Evolutionary conservation across 2,329 filamentous ascomycete species (phyloP), one percentile per base, ranked within the genome.

Genomic region (Didymella keratinophila): DNA sequence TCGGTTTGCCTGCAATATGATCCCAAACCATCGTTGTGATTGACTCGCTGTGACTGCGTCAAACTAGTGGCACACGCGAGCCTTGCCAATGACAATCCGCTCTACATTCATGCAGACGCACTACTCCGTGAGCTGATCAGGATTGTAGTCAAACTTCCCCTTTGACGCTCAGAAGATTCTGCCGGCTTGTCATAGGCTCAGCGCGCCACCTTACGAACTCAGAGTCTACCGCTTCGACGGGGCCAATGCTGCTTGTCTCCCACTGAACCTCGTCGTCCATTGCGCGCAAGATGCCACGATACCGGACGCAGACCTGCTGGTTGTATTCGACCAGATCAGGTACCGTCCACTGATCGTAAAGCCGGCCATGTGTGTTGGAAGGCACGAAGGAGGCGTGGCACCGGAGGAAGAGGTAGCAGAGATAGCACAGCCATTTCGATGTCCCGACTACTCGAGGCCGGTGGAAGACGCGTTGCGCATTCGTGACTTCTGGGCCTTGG

Each of bases 181-280:
- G 56, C 25, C 49, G 36, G 39, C 56, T 58, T 9, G 56, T 58
- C 56, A 58, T 58, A n/a, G 56, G 56, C 39, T 58, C 56, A 16
- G 56, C 49, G 25, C 56, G 56, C 56, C 56, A 58, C 27, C 44
- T 58, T 16, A 53, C 43, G 25, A 53, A 11, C 5, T 41, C 32
- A 12, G 18, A 10, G 14, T n/a, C 25, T 4, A 37, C 49, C 4
- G 7, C 34, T 21, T n/a, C 25, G 9, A 6, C 30, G 12, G 44
- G 7, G 5, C 18, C 23, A 14, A 18, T 9, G 7, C 18, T 27
- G 6, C 34, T 34, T 10, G 50, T 45, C 18, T 58, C 49, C 25
- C 12, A n/a, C 7, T 49, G 9, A 4, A 58, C 14, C n/a, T 58
- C 45, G 12, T 50, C 23, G 18, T 58, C 49, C 11, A 58, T 53